phyloP scores from a whole-genome alignment of 345 rosid species.

The Eucalyptus viminalis region DNA sequence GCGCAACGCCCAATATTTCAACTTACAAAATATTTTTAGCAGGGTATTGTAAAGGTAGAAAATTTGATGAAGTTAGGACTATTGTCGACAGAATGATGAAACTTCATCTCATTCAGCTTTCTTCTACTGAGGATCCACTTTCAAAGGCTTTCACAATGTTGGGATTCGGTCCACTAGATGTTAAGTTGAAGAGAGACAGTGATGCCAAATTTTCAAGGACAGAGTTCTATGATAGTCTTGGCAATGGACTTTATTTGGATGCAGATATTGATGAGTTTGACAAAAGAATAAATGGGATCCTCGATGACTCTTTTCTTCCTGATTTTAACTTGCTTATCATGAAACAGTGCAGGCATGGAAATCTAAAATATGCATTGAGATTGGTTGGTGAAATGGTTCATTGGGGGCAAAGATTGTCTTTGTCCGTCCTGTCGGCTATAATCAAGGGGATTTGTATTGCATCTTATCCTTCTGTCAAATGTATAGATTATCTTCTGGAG shows the following conservation, averaged over 20 bases:
- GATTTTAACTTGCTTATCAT: conserved; percentile 39
- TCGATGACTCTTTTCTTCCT: conserved; percentile 34
- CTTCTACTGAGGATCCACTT: conserved; percentile 43
- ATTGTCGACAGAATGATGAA: conserved; percentile 37
- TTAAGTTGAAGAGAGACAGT: conserved; percentile 65
- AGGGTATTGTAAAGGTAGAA: conserved; percentile 66
- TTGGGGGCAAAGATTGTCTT: conserved; percentile 63
- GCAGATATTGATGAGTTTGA: conserved; percentile 51
- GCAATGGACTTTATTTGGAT: conserved; percentile 79
- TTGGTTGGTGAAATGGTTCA: conserved; percentile 45
- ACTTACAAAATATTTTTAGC: conserved; percentile 47
- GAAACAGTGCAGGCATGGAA: conserved; percentile 24
- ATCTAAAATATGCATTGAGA: conserved; percentile 18
- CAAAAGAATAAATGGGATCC: conserved; percentile 21
- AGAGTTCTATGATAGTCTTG: conserved; percentile 68
- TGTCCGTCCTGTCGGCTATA: conserved; percentile 17
- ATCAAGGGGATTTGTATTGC: conserved; percentile 24
- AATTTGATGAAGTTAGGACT: conserved; percentile 48
- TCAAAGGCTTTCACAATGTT: conserved; percentile 40
- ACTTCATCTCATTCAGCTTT: conserved; percentile 30
- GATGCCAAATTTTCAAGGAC: conserved; percentile 31
- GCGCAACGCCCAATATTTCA: conserved; percentile 14
- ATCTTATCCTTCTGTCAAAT: conserved; percentile 25
- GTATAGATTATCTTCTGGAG: conserved; percentile 20
- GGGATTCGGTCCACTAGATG: conserved; percentile 50